Base-by-base conservation (phyloP, 176 grass and related monocot species). In the Carex pumila region DNA sequence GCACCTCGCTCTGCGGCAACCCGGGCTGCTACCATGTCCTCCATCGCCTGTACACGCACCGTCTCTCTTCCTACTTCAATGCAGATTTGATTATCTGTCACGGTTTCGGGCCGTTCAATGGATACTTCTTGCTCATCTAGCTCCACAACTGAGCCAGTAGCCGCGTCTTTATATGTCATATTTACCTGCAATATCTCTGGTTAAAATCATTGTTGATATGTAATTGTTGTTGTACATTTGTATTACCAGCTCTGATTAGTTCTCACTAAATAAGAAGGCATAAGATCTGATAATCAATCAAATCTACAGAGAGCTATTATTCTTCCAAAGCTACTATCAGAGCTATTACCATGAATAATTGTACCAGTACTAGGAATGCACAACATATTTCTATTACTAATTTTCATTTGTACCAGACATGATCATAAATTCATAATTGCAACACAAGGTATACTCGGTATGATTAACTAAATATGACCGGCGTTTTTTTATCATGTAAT, bases 11-110 rank as follows among this genome's bases (percentile, higher is more conserved):
- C 90, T 3, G 90, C 90, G 1, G 90, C 90, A 0, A 50, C 84
- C 58, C 84, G 85, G 49, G 90, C 90, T 52, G 69, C 81, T 0
- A 86, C 70, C 72, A 91, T 91, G 72, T 80, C 87, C 25, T 89
- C 86, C 12, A 80, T 45, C 4, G 90, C 81, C 50, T 88, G 77
- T 15, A 89, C 64, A 0, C 90, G 84, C 15, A 84, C 17, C 22
- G 29, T 61, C 84, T 91, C 90, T 68, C 84, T 58, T 25, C 78
- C 87, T 15, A 91, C 90, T 56, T 91, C 90, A 41, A 55, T 4
- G 0, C 84, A 84, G 7, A 77, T 85, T 12, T 84, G 84, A 14
- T 55, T 50, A 36, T 88, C 57, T 13, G 4, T 32, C 43, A 58
- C 84, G 0, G 66, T 53, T 45, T 80, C 79, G 13, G 81, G 84